Base-by-base conservation (phyloP, 345 rosid species). In the Gossypium turneri region DNA sequence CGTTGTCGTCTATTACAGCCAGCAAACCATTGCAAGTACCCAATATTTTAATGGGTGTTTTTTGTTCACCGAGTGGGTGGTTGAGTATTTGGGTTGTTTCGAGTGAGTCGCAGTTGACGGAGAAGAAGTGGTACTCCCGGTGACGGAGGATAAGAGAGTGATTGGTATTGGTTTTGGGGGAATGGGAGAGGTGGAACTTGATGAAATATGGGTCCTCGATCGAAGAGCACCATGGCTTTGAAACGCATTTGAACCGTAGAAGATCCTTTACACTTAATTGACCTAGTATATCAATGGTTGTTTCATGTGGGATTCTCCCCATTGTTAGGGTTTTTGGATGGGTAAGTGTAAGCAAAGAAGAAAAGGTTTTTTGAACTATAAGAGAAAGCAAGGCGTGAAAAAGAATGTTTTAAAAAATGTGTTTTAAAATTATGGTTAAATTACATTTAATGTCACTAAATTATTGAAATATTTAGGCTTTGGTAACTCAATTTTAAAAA, bases 11-110 rank as follows among this genome's bases (percentile, higher is more conserved):
- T 11, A 81, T 61, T 53, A 86, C 52, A 61, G 77, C 82, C 2
- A 86, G 50, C 64, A 88, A 68, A 24, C 91, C 89, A 47, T 86
- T 75, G 27, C 76, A 82, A 12, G 85, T 83, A 1, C 88, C 88
- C 11, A 83, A 41, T 0, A 78, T 82, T 69, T 82, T 81, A 47
- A 84, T 82, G 1, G 81, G 78, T 43, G 75, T 75, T 24, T 81
- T 47, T 43, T 9, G 16, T 62, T 29, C 76, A 29, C 67, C 78
- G 22, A 84, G 69, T 11, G 86, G 86, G 75, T 78, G 78, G 43
- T 70, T 53, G 19, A 73, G n/a, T 29, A 73, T 79, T 1, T 47
- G 56, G 12, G 73, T 59, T 12, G 15, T 34, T 3, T 15, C 16
- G 12, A 74, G 76, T 24, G 84, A 52, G 5, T 76, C 81, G 61